Evolutionary conservation across 306 rosid genomes (phyloP).

Genomic region (Quillaja saponaria): DNA sequence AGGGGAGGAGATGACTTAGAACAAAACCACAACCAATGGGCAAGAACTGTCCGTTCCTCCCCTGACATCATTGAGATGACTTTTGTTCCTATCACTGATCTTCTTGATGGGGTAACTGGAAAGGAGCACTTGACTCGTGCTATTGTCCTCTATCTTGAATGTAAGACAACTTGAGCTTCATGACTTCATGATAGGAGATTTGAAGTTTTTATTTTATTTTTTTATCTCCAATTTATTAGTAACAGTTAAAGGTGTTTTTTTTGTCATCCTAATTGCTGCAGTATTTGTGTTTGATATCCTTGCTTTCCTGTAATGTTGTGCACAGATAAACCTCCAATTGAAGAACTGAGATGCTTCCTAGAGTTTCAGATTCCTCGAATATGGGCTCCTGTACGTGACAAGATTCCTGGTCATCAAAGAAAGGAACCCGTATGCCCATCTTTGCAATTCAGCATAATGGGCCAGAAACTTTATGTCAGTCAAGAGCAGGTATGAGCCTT

Average conservation of each 20-base stretch:
- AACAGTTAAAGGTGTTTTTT: slow-evolving; percentile 11
- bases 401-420: slow-evolving; percentile 74
- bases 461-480: slow-evolving; percentile 86
- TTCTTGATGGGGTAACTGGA: slow-evolving; percentile 59
- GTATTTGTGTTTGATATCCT: too few relatives aligned
- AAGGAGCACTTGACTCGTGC: slow-evolving; percentile 72
- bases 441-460: slow-evolving; percentile 95
- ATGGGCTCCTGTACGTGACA: slow-evolving; percentile 80
- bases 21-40: slow-evolving; percentile 71
- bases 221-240: slow-evolving; percentile 15
- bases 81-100: slow-evolving; percentile 65
- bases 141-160: slow-evolving; percentile 80
- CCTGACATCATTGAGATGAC: slow-evolving; percentile 81
- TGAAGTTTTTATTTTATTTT: slow-evolving; percentile 5
- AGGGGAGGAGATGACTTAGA: slow-evolving; percentile 94
- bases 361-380: slow-evolving; percentile 86
- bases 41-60: slow-evolving; percentile 53
- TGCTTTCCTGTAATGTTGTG: slow-evolving; percentile 10
- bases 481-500: slow-evolving; percentile 74
- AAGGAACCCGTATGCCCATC: slow-evolving; percentile 97
- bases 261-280: too few relatives aligned
- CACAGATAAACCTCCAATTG: slow-evolving; percentile 91
- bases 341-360: slow-evolving; percentile 86
- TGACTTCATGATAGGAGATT: slow-evolving; percentile 10
- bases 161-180: slow-evolving; percentile 46